Percentiles rank a stretch among this genome's conserved stretches.
Evolutionary conservation across 768 basidiomycete genomes (phyloP).

Genomic region (Trametes cinnabarina): DNA sequence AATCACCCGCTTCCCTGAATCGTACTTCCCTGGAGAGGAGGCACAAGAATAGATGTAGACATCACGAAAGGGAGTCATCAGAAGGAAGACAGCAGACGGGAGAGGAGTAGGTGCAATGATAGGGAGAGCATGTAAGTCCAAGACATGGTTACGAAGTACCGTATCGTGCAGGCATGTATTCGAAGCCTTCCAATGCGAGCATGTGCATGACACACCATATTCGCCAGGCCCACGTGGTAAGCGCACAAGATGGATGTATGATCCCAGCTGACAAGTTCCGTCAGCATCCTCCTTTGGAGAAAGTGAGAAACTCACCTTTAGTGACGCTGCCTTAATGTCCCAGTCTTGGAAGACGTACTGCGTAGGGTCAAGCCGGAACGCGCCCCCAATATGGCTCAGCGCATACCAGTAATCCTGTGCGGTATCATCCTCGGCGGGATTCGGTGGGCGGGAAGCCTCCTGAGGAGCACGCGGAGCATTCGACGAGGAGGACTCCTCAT

Average conservation of each 20-base stretch:
- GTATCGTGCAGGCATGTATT: neutral
- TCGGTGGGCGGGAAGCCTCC: too few species aligned
- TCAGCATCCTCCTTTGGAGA: too few species aligned
- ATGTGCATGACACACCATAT: neutral
- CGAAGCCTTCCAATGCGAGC: neutral
- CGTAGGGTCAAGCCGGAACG: neutral
- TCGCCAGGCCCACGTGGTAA: neutral
- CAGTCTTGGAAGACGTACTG: constrained; percentile 7
- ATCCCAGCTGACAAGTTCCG: neutral
- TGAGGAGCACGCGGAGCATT: too few species aligned
- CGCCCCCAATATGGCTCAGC: neutral
- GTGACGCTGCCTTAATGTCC: too few species aligned
- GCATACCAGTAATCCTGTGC: constrained; percentile 11
- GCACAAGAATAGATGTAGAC: constrained; percentile 2
- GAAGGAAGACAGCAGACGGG: neutral
- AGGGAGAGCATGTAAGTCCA: neutral
- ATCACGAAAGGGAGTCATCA: neutral
- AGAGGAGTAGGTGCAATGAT: neutral
- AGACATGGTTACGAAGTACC: too few species aligned
- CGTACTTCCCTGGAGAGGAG: neutral
- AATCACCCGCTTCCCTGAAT: constrained; percentile 6
- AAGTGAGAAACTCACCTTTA: too few species aligned
- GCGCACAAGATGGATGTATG: neutral
- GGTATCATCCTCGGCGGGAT: too few species aligned
- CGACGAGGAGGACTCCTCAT: too few species aligned